A percentile compares a stretch with the other conserved stretches of the same genome.
phyloP scores from a whole-genome alignment of 2,329 filamentous ascomycete genomes.

The Neofusicoccum ribis region DNA sequence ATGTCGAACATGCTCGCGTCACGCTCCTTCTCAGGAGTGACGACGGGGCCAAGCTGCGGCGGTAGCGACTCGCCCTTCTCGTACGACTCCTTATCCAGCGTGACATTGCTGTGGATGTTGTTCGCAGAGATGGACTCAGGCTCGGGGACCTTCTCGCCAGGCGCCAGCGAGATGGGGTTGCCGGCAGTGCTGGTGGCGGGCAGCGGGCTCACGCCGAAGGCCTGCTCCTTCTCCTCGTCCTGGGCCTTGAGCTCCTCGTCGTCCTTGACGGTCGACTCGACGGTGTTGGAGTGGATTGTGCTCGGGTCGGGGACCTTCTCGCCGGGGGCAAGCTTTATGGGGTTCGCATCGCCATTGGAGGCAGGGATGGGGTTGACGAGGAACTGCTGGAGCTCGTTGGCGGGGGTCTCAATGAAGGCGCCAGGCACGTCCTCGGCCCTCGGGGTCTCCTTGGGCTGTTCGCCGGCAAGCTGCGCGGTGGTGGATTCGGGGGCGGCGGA shows the following conservation, averaged over 20 bases:
- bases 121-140: slow-evolving; percentile 63
- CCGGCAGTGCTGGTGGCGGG: slow-evolving; percentile 60
- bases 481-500: slow-evolving; percentile 70
- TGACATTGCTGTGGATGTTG: slow-evolving; percentile 65
- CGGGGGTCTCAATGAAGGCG: slow-evolving; percentile 72
- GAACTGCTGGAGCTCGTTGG: slow-evolving; percentile 51
- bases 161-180: slow-evolving; percentile 77
- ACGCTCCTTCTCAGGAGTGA: slow-evolving; percentile 46
- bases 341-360: slow-evolving; percentile 66
- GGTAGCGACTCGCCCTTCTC: slow-evolving; percentile 68
- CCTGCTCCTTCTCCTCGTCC: slow-evolving; percentile 42
- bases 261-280: slow-evolving; percentile 58
- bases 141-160: slow-evolving; percentile 79
- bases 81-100: slow-evolving; percentile 80
- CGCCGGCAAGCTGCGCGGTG: slow-evolving; percentile 68
- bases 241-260: slow-evolving; percentile 32
- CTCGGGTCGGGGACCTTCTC: slow-evolving; percentile 73
- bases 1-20: slow-evolving; percentile 48
- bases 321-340: slow-evolving; percentile 74
- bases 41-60: slow-evolving; percentile 47
- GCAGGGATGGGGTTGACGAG: slow-evolving; percentile 61
- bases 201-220: slow-evolving; percentile 59
- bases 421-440: slow-evolving; percentile 55
- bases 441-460: slow-evolving; percentile 56
- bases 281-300: slow-evolving; percentile 66